These are phyloP conservation scores for Malassezia brasiliensis DNA, from an alignment of 1,284 basidiomycete species.

Conservation along the genomic window DNA sequence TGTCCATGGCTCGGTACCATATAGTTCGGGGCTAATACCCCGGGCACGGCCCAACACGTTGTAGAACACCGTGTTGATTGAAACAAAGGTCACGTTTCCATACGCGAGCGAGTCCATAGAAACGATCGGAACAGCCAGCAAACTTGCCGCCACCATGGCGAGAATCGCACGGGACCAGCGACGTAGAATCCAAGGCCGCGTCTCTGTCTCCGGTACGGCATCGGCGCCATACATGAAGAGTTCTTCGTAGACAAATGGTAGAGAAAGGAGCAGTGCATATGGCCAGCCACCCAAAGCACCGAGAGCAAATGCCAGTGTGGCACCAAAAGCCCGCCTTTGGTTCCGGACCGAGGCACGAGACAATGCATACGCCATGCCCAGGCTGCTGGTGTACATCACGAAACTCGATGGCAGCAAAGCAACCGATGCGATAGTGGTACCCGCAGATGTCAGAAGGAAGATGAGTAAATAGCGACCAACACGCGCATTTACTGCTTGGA, in stretches of 20 bases:
- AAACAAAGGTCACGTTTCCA: conserved; percentile 65
- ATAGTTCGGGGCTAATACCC: conserved; percentile 72
- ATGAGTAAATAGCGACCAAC: conserved; percentile 85
- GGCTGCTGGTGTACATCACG: conserved; percentile 77
- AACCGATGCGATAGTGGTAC: conserved; percentile 82
- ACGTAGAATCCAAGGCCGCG: conserved; percentile 10
- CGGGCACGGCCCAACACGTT: conserved; percentile 65
- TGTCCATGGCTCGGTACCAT: conserved; percentile 76
- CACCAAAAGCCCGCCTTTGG: conserved; percentile 48
- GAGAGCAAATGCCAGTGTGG: conserved; percentile 65
- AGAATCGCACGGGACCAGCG: conserved; percentile 60
- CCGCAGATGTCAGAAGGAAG: conserved; percentile 71
- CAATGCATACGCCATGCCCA: conserved; percentile 70
- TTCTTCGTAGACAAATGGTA: conserved; percentile 87
- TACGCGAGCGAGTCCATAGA: conserved; percentile 71
- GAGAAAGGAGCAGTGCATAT: conserved; percentile 70
- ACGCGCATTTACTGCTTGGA: conserved; percentile 71
- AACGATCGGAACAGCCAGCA: conserved; percentile 56
- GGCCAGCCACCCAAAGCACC: conserved; percentile 94
- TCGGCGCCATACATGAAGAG: conserved; percentile 63
- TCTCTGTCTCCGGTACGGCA: conserved; percentile 4
- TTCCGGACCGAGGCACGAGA: conserved; percentile 54
- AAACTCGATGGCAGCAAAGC: conserved; percentile 70
- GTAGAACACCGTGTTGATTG: conserved; percentile 88
- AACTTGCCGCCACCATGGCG: conserved; percentile 57